Conservation (phyloP, 2,329 filamentous ascomycete species). For the Elsinoe batatas region DNA sequence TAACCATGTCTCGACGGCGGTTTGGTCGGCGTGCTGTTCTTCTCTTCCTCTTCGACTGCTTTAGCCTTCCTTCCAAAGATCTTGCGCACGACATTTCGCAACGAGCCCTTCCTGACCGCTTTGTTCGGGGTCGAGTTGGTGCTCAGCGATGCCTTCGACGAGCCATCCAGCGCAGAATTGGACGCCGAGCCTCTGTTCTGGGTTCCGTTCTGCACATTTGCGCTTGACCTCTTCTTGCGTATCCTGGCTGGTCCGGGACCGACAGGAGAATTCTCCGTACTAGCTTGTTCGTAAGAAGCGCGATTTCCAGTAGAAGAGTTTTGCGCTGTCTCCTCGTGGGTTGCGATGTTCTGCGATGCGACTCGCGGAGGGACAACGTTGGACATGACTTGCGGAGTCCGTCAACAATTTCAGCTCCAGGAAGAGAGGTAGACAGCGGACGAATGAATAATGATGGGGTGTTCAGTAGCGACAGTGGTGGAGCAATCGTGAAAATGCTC, state of each 20-base stretch:
- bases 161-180: neutral
- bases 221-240: slow-evolving; percentile 11
- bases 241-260: slow-evolving; percentile 2
- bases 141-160: neutral
- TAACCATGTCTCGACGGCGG: slow-evolving; percentile 23
- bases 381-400: slow-evolving; percentile 2
- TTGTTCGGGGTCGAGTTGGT: slow-evolving; percentile 4
- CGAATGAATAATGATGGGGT: neutral
- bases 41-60: slow-evolving; percentile 18
- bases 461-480: slow-evolving; percentile 7
- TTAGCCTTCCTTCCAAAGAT: slow-evolving; percentile 29
- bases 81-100: slow-evolving; percentile 28
- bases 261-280: neutral
- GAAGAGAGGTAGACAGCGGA: neutral
- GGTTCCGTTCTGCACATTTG: neutral
- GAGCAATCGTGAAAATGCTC: neutral
- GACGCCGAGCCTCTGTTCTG: neutral
- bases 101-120: slow-evolving; percentile 23
- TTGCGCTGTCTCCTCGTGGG: neutral
- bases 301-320: neutral
- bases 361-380: neutral
- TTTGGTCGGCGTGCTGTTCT: slow-evolving; percentile 9
- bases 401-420: neutral
- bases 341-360: neutral
- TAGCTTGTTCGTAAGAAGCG: neutral